Evolutionary conservation across 257 asterid genomes (phyloP).

Genomic region (Penstemon eatonii): DNA sequence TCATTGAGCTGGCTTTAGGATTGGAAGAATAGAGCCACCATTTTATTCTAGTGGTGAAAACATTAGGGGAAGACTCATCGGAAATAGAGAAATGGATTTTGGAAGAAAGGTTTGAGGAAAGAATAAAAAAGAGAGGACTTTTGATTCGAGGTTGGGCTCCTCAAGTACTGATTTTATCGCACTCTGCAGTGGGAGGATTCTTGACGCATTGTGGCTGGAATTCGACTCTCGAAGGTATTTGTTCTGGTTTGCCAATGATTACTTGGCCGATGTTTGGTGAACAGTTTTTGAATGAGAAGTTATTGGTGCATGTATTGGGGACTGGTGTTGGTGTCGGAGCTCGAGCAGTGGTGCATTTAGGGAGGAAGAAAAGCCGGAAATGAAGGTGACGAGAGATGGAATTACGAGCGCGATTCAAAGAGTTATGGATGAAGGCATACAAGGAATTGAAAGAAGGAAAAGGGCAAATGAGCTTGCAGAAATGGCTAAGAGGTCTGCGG

Average conservation of each 20-base stretch:
- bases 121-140: constrained; percentile 13
- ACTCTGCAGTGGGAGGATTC: constrained; percentile 14
- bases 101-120: constrained; percentile 14
- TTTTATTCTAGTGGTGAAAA: not conserved
- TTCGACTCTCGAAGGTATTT: constrained; percentile 28
- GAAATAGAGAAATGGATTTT: constrained; percentile 18
- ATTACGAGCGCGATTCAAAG: constrained; percentile 24
- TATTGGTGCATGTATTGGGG: constrained; percentile 28
- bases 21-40: constrained; percentile 10
- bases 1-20: constrained; percentile 1
- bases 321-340: constrained; percentile 33
- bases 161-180: constrained; percentile 16
- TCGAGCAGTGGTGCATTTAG: constrained; percentile 17
- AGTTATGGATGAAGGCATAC: constrained; percentile 28
- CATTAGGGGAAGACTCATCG: not conserved
- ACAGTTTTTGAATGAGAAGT: constrained; percentile 33
- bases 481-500: constrained; percentile 26
- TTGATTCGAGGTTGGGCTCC: constrained; percentile 22
- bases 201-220: constrained; percentile 37
- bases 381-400: constrained; percentile 24
- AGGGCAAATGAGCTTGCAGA: constrained; percentile 18
- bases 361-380: constrained; percentile 25
- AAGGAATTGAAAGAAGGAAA: constrained; percentile 30
- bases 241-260: constrained; percentile 35
- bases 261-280: constrained; percentile 37